Evolutionary conservation across 2,329 filamentous ascomycete species (phyloP), one percentile per base, ranked within the genome.

Genomic region (Trichoderma asperellum): DNA sequence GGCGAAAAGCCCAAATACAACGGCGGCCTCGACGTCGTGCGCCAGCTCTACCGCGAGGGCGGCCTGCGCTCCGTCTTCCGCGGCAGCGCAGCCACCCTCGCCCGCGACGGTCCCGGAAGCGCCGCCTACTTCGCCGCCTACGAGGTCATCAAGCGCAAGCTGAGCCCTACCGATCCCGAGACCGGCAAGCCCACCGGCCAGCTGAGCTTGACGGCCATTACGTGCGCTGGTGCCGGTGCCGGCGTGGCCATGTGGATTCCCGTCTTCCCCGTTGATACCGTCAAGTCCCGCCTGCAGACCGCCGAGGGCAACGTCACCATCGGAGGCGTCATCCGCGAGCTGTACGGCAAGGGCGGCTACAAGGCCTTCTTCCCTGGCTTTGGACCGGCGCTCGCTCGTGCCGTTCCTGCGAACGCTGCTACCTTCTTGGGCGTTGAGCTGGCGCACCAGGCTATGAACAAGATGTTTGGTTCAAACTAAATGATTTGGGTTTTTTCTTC

Each of bases 211-310:
- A 83, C 88, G 2, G 96, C 96, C 12, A 87, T 99, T 69, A 93
- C 94, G 75, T 87, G 89, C 34, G 96, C 96, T 2, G 96, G 96
- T 75, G 96, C 92, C 72, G 92, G 91, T 4, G 96, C 96, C 0
- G 96, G 96, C 77, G 88, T 99, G 32, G 96, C 96, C 72, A 99
- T 99, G 96, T 99, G 96, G 96, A 96, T 97, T 74, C 94, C 96
- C 66, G 94, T 99, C 53, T 99, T 99, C 87, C 96, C 96, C 27
- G 87, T 99, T 73, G 96, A 99, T 78, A 99, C 96, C 0, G 90
- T 99, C 83, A 99, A 99, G 88, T 94, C 91, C 72, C 86, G 94
- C 47, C 83, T 99, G 78, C 96, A 99, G 86, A 97, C 93, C 55
- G 93, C 93, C 53, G 92, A 96, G 77, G 94, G 93, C 60, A 91